phyloP scores from a whole-genome alignment of 495 filamentous ascomycete species.

The Tuber magnatum region DNA sequence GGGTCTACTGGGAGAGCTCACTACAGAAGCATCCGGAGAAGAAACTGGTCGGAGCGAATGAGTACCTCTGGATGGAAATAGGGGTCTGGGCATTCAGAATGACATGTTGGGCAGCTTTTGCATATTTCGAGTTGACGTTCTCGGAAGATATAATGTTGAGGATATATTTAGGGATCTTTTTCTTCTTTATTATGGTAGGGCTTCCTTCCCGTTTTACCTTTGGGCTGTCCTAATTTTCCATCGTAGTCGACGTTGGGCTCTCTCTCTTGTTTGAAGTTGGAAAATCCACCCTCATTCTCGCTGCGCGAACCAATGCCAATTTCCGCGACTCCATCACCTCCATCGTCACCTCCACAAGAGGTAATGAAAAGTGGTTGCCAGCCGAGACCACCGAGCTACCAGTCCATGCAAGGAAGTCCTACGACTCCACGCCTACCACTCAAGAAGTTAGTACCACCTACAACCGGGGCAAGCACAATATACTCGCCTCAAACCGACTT shows the following conservation, averaged over 20 bases:
- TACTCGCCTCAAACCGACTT: conserved; percentile 15
- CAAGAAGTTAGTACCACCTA: conserved; percentile 8
- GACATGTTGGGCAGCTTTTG: conserved; percentile 11
- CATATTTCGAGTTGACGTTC: conserved; percentile 14
- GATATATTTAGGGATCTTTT: conserved; percentile 31
- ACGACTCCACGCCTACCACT: conserved; percentile 17
- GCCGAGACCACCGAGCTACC: conserved; percentile 17
- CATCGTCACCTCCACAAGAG: conserved; percentile 18
- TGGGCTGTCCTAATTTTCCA: conserved; percentile 4
- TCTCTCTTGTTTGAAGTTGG: conserved; percentile 35
- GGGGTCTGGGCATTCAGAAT: conserved; percentile 17
- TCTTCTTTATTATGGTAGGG: conserved; percentile 31
- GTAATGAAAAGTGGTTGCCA: background rate
- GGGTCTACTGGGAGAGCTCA: conserved; percentile 28
- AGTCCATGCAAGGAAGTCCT: conserved; percentile 8
- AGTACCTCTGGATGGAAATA: conserved; percentile 29
- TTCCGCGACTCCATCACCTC: conserved; percentile 26
- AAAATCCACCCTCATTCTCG: conserved; percentile 34
- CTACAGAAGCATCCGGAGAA: conserved; percentile 31
- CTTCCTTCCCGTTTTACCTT: background rate
- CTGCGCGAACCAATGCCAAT: conserved; percentile 31
- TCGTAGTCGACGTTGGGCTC: conserved; percentile 26
- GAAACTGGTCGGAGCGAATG: conserved; percentile 28
- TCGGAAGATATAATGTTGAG: conserved; percentile 15
- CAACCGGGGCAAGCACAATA: conserved; percentile 3